Conservation (phyloP, 164 flowering plant species). For the Piper longum region DNA sequence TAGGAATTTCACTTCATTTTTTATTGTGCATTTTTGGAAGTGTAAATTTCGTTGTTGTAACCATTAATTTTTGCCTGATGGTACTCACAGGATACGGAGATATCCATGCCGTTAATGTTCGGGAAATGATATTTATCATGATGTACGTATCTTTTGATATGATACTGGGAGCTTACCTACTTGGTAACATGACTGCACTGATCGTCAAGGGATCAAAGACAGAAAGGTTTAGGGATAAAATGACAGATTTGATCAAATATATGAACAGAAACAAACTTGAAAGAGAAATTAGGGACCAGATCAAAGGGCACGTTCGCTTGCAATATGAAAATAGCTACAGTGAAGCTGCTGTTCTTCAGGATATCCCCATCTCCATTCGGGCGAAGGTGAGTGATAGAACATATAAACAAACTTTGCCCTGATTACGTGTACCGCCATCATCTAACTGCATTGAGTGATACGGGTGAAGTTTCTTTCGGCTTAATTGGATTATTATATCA, state of each 20-base stretch:
- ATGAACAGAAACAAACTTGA: slow-evolving; percentile 63
- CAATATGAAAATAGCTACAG: slow-evolving; percentile 63
- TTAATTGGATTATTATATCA: no score
- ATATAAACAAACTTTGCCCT: neutral
- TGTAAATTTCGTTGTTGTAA: neutral
- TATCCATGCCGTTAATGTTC: slow-evolving; percentile 65
- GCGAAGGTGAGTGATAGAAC: slow-evolving; percentile 32
- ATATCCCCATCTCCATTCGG: slow-evolving; percentile 61
- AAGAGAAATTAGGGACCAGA: slow-evolving; percentile 37
- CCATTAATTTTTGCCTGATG: neutral
- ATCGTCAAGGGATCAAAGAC: slow-evolving; percentile 83
- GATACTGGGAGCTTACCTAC: slow-evolving; percentile 73
- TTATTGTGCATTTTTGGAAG: neutral
- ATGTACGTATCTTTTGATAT: slow-evolving; percentile 69
- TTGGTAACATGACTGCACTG: slow-evolving; percentile 83
- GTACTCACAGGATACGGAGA: slow-evolving; percentile 62
- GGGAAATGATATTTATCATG: slow-evolving; percentile 85
- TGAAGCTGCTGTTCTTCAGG: slow-evolving; percentile 59
- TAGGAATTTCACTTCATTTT: no score
- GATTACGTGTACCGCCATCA: neutral
- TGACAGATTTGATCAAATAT: slow-evolving; percentile 59
- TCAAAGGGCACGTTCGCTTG: slow-evolving; percentile 55
- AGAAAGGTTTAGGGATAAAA: slow-evolving; percentile 64
- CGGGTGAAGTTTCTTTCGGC: no score
- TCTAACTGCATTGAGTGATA: neutral